Base-by-base conservation (phyloP, 2,329 filamentous ascomycete species). In the Blastomyces parvus region DNA sequence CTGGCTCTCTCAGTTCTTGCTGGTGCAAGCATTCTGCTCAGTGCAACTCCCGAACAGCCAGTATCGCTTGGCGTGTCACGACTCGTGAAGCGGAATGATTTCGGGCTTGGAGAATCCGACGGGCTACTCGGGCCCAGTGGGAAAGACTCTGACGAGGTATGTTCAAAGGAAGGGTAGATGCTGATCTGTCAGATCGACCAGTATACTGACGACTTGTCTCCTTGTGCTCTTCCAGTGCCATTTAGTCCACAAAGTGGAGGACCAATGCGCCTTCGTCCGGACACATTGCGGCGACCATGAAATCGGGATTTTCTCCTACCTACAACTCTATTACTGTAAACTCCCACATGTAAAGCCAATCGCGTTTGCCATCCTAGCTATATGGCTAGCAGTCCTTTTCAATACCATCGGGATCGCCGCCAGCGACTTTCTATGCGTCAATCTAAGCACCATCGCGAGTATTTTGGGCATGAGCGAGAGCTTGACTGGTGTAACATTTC, bases 361-460 rank as follows among this genome's bases (percentile, higher is more conserved):
- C 56, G 91, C 89, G n/a, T 95, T 99, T 71, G 73, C 81, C 27
- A 79, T 96, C 52, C 80, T 99, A 56, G 83, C 90, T 19, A 70
- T 87, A 65, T 99, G 94, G 94, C 84, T 97, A 7, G 89, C 85
- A 46, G 79, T 97, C 62, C 85, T 99, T 8, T 99, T 99, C 77
- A 93, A 89, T 69, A 97, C 94, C 17, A 97, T 99, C 67, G 94
- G 94, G 64, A 97, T 99, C 67, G 94, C 94, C 17, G 94, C 94
- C 27, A 97, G 91, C 76, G 94, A 99, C 78, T 99, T 99, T 80
- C 94, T 99, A 78, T 97, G 92, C 77, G 86, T 97, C 78, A 96
- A 99, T 72, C 83, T 99, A 42, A 94, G 90, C 75, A 97, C 94
- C 14, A 94, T 99, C 69, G 88, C 94, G 27, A 88, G 83, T 63